phyloP scores from a whole-genome alignment of 2,329 filamentous ascomycete species.

The Cryphonectria nitschkei region DNA sequence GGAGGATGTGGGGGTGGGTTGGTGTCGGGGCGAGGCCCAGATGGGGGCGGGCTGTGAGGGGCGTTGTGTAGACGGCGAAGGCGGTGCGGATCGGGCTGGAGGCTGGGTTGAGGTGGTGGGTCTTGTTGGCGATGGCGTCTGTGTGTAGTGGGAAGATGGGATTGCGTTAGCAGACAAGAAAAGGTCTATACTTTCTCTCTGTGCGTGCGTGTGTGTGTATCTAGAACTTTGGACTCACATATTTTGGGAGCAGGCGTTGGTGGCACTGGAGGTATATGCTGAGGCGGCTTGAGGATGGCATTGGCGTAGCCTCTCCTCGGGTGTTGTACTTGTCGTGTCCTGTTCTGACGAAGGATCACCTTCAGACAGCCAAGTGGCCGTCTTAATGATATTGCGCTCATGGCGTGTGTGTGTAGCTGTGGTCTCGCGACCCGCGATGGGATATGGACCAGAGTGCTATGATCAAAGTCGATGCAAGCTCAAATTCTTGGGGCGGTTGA shows the following conservation, averaged over 20 bases:
- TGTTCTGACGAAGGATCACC: constrained; percentile 61
- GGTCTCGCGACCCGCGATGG: constrained; percentile 21
- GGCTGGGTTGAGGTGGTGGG: constrained; percentile 37
- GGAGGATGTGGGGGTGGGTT: constrained; percentile 23
- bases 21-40: constrained; percentile 12
- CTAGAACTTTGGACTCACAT: constrained; percentile 30
- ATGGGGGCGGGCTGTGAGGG: constrained; percentile 21
- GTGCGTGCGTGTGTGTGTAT: not conserved
- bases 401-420: constrained; percentile 37
- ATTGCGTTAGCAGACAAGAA: not conserved
- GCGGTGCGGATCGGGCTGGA: constrained; percentile 42
- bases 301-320: constrained; percentile 37
- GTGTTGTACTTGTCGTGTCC: constrained; percentile 49
- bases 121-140: constrained; percentile 35
- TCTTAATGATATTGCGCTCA: constrained; percentile 65
- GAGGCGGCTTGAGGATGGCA: constrained; percentile 23
- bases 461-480: constrained; percentile 29
- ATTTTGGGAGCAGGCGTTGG: constrained; percentile 38
- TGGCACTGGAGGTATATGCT: constrained; percentile 28
- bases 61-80: constrained; percentile 52
- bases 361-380: constrained; percentile 76
- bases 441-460: constrained; percentile 12
- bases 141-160: not conserved
- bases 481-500: constrained; percentile 27
- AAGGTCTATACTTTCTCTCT: too few relatives aligned